Percentiles rank a stretch among this genome's conserved stretches.
phyloP scores from a whole-genome alignment of 306 rosid genomes.

The Mucuna pruriens region DNA sequence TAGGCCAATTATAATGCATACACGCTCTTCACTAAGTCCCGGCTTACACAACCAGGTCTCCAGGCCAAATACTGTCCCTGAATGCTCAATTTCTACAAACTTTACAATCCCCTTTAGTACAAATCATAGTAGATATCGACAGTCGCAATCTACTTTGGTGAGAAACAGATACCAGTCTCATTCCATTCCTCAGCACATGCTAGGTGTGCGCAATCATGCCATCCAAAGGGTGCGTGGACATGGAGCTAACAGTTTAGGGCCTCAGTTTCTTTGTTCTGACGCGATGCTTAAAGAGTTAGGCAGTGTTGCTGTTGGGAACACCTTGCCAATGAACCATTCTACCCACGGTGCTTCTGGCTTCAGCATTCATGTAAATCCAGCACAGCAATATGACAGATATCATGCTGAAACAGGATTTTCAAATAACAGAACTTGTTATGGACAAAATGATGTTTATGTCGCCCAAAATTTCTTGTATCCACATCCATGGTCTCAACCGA shows the following conservation, averaged over 20 bases:
- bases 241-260: slow-evolving; percentile 21
- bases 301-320: slow-evolving; percentile 32
- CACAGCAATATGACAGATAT: slow-evolving; percentile 36
- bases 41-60: slow-evolving; percentile 38
- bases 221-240: slow-evolving; percentile 42
- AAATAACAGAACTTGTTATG: slow-evolving; percentile 25
- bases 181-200: slow-evolving; percentile 34
- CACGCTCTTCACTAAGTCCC: slow-evolving; percentile 15
- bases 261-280: slow-evolving; percentile 5
- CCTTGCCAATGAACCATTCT: slow-evolving; percentile 10
- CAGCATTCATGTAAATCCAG: slow-evolving; percentile 30
- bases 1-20: slow-evolving; percentile 9
- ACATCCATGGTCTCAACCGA: slow-evolving; percentile 27
- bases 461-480: not conserved
- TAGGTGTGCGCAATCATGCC: slow-evolving; percentile 40
- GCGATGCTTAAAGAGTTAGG: slow-evolving; percentile 33
- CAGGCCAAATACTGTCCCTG: slow-evolving; percentile 31
- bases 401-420: slow-evolving; percentile 36
- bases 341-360: slow-evolving; percentile 37
- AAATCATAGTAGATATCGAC: slow-evolving; percentile 45
- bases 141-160: slow-evolving; percentile 21
- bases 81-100: slow-evolving; percentile 10
- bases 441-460: slow-evolving; percentile 33
- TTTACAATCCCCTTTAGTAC: slow-evolving; percentile 27
- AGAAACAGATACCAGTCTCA: slow-evolving; percentile 41